Evolutionary conservation across 768 basidiomycete species (phyloP), one percentile per base, ranked within the genome.

Genomic region (Lentinula lateritia): DNA sequence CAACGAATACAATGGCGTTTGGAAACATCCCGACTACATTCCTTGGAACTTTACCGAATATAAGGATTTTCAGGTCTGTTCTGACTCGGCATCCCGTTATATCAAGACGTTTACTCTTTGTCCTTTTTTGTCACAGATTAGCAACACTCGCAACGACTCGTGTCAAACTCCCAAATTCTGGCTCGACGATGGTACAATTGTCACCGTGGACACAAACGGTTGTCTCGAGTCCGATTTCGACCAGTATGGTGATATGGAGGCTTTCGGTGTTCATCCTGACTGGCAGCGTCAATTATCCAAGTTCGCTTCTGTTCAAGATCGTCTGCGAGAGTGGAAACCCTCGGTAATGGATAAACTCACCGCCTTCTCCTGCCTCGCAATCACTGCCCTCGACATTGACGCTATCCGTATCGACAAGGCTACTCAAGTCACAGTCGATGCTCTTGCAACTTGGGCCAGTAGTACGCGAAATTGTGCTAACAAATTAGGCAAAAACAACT

Each of bases 361-460:
- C 62, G 75, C 78, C 34, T 95, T 95, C 70, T 82, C 90, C 1
- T 96, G 95, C 77, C 82, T 97, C 80, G 84, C 86, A 35, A 92
- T 97, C 74, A 85, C 85, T 43, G 89, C 94, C 0, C 84, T 96
- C 52, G 95, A 96, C 68, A 80, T 97, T 66, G 95, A 97, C 70
- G 95, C 86, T 61, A 96, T 97, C 71, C 95, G 95, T 74, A 87
- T 97, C 75, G 95, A 96, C 72, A 97, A 97, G 73, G 86, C 95
- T 32, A 96, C 93, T 0, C 95, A 97, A 70, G 83, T 97, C 61
- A 92, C 92, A 5, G 85, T 96, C 16, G 86, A 88, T 58, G 92
- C 89, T 3, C 80, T 95, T 57, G 80, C 91, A 3, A 69, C 78
- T 0, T 97, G 95, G 95, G 78, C 91, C 0, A 73, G 85, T 0